Percentiles rank a stretch among this genome's conserved stretches.
phyloP scores from a whole-genome alignment of 192 early-diverging fungal genomes.

The Neocallimastix lanati region DNA sequence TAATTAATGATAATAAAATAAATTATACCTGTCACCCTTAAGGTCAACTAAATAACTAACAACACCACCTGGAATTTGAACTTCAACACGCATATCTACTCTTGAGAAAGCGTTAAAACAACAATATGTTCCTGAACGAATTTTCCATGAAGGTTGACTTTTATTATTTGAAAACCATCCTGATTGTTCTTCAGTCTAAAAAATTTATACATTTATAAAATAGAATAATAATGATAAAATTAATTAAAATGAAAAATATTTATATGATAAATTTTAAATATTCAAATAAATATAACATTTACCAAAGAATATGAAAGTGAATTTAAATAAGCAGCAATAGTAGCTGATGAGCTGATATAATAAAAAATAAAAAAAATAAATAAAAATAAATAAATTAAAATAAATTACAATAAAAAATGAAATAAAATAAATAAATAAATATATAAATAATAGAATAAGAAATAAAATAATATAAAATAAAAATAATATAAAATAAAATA shows the following conservation, averaged over 20 bases:
- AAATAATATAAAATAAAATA: too few species aligned
- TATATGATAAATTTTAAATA: too few species aligned
- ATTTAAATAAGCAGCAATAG: constrained; percentile 93
- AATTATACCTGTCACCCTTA: constrained; percentile 58
- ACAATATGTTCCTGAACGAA: constrained; percentile 60
- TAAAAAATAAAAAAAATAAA: too few species aligned
- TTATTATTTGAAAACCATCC: constrained; percentile 12
- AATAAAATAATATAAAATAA: too few species aligned
- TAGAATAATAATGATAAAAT: background rate
- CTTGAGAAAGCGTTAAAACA: constrained; percentile 95
- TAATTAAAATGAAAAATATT: too few species aligned
- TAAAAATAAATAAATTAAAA: too few species aligned
- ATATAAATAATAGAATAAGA: too few species aligned
- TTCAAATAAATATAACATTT: too few species aligned
- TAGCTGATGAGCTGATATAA: constrained; percentile 73
- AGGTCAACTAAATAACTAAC: constrained; percentile 78
- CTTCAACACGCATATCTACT: constrained; percentile 93
- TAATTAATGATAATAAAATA: too few species aligned
- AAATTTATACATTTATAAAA: constrained; percentile 37
- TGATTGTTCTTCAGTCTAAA: constrained; percentile 28
- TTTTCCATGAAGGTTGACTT: constrained; percentile 28
- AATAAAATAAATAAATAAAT: too few species aligned
- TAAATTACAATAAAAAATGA: too few species aligned
- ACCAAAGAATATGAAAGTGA: constrained; percentile 81
- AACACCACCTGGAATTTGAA: constrained; percentile 94